Evolutionary conservation across 352 stramenopile genomes (phyloP).

Genomic region (Pythium dissimile): DNA sequence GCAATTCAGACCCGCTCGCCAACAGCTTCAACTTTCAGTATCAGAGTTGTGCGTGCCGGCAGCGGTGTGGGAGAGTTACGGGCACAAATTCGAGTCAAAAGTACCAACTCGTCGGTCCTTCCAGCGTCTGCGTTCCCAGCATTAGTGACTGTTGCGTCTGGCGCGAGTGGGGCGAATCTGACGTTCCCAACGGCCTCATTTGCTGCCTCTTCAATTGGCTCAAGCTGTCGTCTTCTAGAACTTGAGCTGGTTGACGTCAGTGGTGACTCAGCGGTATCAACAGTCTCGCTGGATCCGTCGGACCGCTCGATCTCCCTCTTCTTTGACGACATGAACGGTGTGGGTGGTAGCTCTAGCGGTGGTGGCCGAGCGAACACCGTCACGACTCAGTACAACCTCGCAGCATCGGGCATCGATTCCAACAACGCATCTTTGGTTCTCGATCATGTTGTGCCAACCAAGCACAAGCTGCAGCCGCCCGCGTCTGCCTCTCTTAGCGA

Average conservation of each 20-base stretch:
- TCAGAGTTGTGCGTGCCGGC: slow-evolving; percentile 35
- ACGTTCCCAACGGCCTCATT: slow-evolving; percentile 2
- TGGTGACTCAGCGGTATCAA: slow-evolving; percentile 2
- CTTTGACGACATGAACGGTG: slow-evolving; percentile 4
- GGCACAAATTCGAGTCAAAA: slow-evolving; percentile 4
- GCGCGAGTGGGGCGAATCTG: neutral
- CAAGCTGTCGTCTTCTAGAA: slow-evolving; percentile 32
- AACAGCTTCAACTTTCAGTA: slow-evolving; percentile 15
- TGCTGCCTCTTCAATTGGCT: neutral
- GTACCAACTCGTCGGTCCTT: neutral
- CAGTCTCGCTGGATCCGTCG: slow-evolving; percentile 22
- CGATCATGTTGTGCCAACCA: slow-evolving; percentile 33
- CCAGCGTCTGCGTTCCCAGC: neutral
- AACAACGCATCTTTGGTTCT: slow-evolving; percentile 22
- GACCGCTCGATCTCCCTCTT: slow-evolving; percentile 40
- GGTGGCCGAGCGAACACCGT: neutral
- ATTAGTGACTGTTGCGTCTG: neutral
- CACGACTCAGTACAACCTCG: slow-evolving; percentile 22
- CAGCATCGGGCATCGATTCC: neutral
- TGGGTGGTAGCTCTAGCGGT: neutral
- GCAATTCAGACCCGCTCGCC: slow-evolving; percentile 19
- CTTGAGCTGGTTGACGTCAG: slow-evolving; percentile 29
- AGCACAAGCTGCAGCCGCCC: slow-evolving; percentile 27
- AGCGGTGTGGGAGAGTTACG: slow-evolving; percentile 10
- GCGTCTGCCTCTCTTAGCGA: slow-evolving; percentile 19